Base-by-base conservation (phyloP, 2,329 filamentous ascomycete genomes). In the Fonsecaea erecta region DNA sequence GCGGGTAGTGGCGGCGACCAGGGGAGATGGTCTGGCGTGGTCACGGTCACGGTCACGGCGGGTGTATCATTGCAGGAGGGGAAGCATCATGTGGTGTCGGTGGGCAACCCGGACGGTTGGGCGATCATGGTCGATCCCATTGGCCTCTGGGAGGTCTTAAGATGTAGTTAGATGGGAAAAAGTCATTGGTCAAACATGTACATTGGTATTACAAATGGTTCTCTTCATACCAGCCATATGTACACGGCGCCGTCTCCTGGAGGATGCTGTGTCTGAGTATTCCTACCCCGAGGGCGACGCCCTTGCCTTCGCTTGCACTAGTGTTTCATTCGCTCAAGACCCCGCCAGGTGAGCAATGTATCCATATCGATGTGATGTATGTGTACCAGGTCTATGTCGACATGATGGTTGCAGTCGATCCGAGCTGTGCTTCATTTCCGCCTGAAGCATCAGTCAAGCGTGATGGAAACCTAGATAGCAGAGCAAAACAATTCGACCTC, bases 81-180 rank as follows among this genome's bases (percentile, higher is more conserved):
- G 16, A 30, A 35, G 11, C n/a, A 37, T 8, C 8, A 26, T 21
- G 21, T 14, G 18, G n/a, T 30, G 3, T 3, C 28, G 8, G 28
- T 3, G 28, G 40, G 58, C 26, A 52, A 62, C 32, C 24, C 16
- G 26, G 40, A 54, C n/a, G 28, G 24, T 8, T 58, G 58, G 40
- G 30, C 24, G 14, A 58, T 65, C 24, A 30, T 34, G 30, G 59
- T 48, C 9, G 53, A 65, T 59, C 63, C 52, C 16, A 24, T 59
- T 24, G 52, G 57, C 16, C 59, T 62, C 11, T 60, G 46, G 48
- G 59, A 62, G 40, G 26, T 65, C 12, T 30, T 34, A 7, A 30
- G 55, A 34, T 28, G n/a, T 18, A 34, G 28, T 51, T 12, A 43
- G n/a, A 43, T 21, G 14, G 48, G 4, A 30, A 11, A 28, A 26